Evolutionary conservation across 345 rosid genomes (phyloP).

Genomic region (Excoecaria cochinchinensis): DNA sequence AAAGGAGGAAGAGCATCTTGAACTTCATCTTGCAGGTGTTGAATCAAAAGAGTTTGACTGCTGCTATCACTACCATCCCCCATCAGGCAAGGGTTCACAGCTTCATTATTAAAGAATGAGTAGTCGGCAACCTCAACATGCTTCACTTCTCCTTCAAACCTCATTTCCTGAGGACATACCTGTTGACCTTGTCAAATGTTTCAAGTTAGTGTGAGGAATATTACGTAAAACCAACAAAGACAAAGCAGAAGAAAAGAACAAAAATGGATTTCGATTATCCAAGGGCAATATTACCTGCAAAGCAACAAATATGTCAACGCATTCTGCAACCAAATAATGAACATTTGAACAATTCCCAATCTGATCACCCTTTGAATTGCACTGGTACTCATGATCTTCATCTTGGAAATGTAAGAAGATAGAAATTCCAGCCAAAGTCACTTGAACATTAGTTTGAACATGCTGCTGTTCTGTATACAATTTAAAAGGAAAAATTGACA

Average conservation of each 20-base stretch:
- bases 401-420: conserved; percentile 63
- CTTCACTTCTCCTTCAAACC: conserved; percentile 63
- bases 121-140: conserved; percentile 64
- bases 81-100: conserved; percentile 17
- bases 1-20: conserved; percentile 61
- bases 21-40: conserved; percentile 59
- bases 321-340: conserved; percentile 73
- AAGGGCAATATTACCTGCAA: conserved; percentile 65
- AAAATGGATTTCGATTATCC: neutral
- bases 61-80: conserved; percentile 13
- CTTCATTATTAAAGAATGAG: conserved; percentile 31
- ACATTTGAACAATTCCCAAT: conserved; percentile 30
- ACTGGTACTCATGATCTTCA: conserved; percentile 36
- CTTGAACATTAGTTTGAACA: conserved; percentile 67
- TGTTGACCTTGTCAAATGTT: conserved; percentile 48
- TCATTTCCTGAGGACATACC: conserved; percentile 70
- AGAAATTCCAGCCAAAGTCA: conserved; percentile 62
- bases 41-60: conserved; percentile 39
- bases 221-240: conserved; percentile 14
- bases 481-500: neutral
- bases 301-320: conserved; percentile 50
- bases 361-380: conserved; percentile 28
- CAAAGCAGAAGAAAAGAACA: neutral
- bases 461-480: conserved; percentile 72
- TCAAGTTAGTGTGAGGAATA: conserved; percentile 32